Conservation (phyloP, 2,329 filamentous ascomycete species). For the Penicillium olsonii region DNA sequence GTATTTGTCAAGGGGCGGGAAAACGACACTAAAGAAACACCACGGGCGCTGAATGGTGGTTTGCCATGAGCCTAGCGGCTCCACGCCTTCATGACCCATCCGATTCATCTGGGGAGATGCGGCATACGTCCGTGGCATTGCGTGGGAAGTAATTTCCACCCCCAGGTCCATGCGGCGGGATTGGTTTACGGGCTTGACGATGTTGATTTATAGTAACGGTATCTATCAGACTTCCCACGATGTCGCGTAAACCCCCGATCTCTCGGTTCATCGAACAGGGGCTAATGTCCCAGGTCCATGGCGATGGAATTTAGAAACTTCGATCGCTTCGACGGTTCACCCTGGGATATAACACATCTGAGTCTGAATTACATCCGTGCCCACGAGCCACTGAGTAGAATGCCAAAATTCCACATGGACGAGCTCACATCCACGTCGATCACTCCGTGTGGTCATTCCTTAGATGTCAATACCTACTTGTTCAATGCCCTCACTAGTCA, state of each 20-base stretch:
- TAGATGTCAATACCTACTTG: background rate
- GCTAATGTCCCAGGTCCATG: background rate
- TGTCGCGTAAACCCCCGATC: background rate
- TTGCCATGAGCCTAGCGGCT: background rate
- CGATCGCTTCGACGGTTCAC: background rate
- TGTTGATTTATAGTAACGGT: background rate
- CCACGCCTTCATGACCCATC: background rate
- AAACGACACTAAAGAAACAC: background rate
- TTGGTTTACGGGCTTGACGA: background rate
- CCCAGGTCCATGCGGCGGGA: background rate
- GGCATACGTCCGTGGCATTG: background rate
- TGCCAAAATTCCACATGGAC: background rate
- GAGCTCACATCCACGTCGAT: background rate
- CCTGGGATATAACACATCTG: background rate
- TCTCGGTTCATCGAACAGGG: background rate
- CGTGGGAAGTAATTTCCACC: background rate
- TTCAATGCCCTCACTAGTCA: background rate
- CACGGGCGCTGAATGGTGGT: background rate
- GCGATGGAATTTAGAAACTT: background rate
- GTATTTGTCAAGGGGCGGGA: background rate
- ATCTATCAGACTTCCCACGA: background rate
- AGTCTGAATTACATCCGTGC: no score
- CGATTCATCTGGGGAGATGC: background rate
- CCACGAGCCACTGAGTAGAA: no score
- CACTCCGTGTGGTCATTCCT: background rate